Evolutionary conservation across 768 basidiomycete genomes (phyloP), one percentile per base, ranked within the genome.

Genomic region (Phallus indusiatus): DNA sequence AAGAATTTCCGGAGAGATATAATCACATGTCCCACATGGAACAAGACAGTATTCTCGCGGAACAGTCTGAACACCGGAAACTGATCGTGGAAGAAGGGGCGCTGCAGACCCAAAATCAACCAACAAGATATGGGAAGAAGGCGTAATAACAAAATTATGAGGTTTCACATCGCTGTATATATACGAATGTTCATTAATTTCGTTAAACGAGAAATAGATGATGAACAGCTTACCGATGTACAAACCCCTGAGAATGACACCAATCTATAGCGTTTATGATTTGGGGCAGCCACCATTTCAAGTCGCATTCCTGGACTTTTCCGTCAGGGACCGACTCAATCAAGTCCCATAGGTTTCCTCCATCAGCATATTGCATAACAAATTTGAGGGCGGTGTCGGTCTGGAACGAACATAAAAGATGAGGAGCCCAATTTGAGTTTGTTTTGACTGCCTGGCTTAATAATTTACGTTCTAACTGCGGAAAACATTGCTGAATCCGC

Each of bases 31-130:
- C 1, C 93, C 94, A 62, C 89, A 90, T 0, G 91, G 90, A 3
- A 93, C 82, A 0, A 86, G 74, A 66, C 92, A 94, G 63, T 85
- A 75, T 18, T 62, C 53, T n/a, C 66, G 53, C 0, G 84, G 79
- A 7, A 92, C 74, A 0, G 73, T 70, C 60, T 81, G 81, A 49
- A 75, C 78, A 17, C 87, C 87, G 59, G 60, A 60, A 16, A 54
- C 24, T 18, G 59, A 47, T 0, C 80, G 75, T 11, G 82, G 78
- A 1, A 84, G 74, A 2, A 94, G 71, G 0, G 85, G 85, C 0
- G 94, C 94, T 0, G 91, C 88, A 6, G 92, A 91, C 3, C 94
- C 95, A 72, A 97, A 98, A 70, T 99, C 95, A 24, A 96, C 93
- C 2, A 99, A 75, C 12, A 84, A 79, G n/a, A 95, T 70, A 64